These are phyloP conservation scores for Adansonia digitata DNA, from an alignment of 345 rosid species.

Conservation along the genomic window DNA sequence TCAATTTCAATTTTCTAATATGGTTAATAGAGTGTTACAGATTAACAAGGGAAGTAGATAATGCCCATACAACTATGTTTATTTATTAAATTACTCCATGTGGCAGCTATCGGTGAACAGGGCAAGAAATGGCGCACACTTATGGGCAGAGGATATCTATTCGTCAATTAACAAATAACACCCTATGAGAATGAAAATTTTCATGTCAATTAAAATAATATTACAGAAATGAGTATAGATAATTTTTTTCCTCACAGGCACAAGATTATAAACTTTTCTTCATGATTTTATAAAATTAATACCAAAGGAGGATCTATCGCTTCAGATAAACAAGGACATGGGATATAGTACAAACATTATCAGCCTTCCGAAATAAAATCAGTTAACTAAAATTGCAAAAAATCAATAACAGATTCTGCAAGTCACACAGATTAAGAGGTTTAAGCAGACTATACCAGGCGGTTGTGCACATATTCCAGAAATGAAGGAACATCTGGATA, in stretches of 20 bases:
- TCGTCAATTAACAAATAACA: neutral
- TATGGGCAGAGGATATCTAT: neutral
- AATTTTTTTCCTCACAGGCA: neutral
- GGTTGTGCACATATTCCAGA: slow-evolving; percentile 91
- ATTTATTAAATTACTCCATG: neutral
- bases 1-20: neutral
- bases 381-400: neutral
- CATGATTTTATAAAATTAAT: neutral
- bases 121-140: neutral
- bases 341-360: neutral
- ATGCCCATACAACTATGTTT: neutral
- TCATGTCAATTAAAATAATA: neutral
- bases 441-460: slow-evolving; percentile 56
- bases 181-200: neutral
- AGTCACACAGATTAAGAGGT: neutral
- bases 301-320: neutral
- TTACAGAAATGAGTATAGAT: neutral
- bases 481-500: slow-evolving; percentile 84
- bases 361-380: neutral
- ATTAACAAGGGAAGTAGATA: neutral
- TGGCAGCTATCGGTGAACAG: neutral
- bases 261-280: neutral
- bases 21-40: neutral
- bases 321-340: neutral
- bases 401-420: neutral